Conservation (phyloP, 306 rosid genomes). For the Glycine tomentella region DNA sequence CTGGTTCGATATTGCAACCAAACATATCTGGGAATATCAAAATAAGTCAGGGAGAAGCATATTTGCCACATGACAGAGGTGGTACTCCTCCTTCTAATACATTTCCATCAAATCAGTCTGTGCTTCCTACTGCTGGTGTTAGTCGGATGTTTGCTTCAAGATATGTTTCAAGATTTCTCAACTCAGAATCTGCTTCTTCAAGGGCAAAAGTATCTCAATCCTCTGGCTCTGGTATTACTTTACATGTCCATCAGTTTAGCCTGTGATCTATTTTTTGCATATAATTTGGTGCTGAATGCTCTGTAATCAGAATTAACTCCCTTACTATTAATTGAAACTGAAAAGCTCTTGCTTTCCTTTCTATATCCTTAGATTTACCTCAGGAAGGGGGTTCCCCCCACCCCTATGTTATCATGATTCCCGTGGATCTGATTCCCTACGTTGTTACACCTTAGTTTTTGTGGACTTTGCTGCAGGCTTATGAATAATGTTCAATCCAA, state of each 20-base stretch:
- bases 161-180: slow-evolving; percentile 83
- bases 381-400: too few relatives aligned
- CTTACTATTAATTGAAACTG: not conserved
- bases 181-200: slow-evolving; percentile 66
- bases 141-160: slow-evolving; percentile 77
- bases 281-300: slow-evolving; percentile 21
- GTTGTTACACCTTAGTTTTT: not conserved
- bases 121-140: slow-evolving; percentile 65
- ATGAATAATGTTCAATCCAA: not conserved
- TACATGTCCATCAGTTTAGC: slow-evolving; percentile 30
- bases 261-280: not conserved
- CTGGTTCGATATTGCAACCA: slow-evolving; percentile 93
- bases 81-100: slow-evolving; percentile 72
- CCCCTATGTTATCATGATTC: not conserved
- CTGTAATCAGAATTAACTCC: slow-evolving; percentile 28
- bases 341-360: not conserved
- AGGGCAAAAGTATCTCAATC: slow-evolving; percentile 61
- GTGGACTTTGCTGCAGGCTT: not conserved
- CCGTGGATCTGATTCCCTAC: not conserved
- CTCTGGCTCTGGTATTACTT: slow-evolving; percentile 74
- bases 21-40: slow-evolving; percentile 86
- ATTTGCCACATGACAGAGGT: slow-evolving; percentile 94
- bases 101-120: slow-evolving; percentile 71
- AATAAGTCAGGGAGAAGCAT: slow-evolving; percentile 96
- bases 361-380: too few relatives aligned